Conservation (phyloP, 2,329 filamentous ascomycete genomes). For the Rhinocladiella similis region DNA sequence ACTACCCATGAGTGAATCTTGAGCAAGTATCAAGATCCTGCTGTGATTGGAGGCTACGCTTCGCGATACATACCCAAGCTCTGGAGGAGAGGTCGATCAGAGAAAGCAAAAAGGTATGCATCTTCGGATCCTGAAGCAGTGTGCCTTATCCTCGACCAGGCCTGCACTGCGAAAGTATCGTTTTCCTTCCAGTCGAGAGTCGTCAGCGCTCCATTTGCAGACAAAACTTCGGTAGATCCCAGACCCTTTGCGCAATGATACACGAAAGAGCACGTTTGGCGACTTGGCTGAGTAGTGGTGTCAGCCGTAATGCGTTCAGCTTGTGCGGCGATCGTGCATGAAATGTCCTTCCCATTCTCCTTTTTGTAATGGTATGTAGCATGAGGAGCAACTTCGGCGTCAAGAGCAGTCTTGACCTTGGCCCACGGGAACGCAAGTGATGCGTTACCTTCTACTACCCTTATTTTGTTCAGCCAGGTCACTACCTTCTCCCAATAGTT, state of each 20-base stretch:
- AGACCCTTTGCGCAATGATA: slow-evolving; percentile 54
- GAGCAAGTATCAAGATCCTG: neutral
- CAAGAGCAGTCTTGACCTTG: slow-evolving; percentile 44
- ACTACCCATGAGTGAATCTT: neutral
- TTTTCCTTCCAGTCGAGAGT: slow-evolving; percentile 46
- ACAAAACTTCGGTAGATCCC: slow-evolving; percentile 32
- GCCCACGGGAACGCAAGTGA: slow-evolving; percentile 50
- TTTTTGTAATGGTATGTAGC: slow-evolving; percentile 32
- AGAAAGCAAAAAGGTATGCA: slow-evolving; percentile 50
- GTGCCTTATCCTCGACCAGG: slow-evolving; percentile 53
- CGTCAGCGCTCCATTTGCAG: slow-evolving; percentile 29
- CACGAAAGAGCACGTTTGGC: slow-evolving; percentile 53
- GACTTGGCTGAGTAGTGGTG: slow-evolving; percentile 37
- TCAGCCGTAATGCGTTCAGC: slow-evolving; percentile 47
- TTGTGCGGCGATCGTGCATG: slow-evolving; percentile 47
- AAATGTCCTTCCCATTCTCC: slow-evolving; percentile 31
- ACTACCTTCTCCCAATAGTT: neutral
- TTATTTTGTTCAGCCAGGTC: neutral
- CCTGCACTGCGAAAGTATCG: slow-evolving; percentile 57
- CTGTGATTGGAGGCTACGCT: slow-evolving; percentile 34
- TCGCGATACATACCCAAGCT: slow-evolving; percentile 32
- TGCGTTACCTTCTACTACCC: neutral
- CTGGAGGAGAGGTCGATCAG: slow-evolving; percentile 51
- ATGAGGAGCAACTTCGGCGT: slow-evolving; percentile 33
- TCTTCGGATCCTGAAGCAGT: slow-evolving; percentile 36